Base-by-base conservation (phyloP, 1,284 basidiomycete species). In the Ustilago curta region DNA sequence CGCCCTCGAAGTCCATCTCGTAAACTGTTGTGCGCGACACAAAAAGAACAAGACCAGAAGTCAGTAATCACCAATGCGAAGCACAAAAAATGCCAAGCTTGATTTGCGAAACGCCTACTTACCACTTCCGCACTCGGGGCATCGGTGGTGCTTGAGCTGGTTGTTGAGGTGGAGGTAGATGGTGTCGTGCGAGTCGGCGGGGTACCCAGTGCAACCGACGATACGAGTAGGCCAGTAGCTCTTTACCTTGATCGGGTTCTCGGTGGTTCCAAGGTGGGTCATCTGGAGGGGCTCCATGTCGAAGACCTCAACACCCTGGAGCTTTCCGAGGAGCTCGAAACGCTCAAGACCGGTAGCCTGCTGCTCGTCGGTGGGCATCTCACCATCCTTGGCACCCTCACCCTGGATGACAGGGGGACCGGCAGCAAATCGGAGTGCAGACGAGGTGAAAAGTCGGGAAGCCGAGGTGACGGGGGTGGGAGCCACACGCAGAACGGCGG, bases 291-390 rank as follows among this genome's bases (percentile, higher is more conserved):
- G 93, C 76, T 90, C 89, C 85, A 91, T 89, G 87, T 97, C 95
- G 88, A 98, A 99, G 60, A 95, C 91, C 49, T 94, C 91, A 56
- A 94, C 87, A 63, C 95, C 95, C 87, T 95, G 90, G 83, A 95
- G 88, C 78, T 93, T 91, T 83, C 93, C 93, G 67, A 97, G 87
- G 55, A 97, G 88, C 87, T 99, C 93, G 85, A 95, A 91, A 86
- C 96, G 93, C 87, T 97, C 95, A 69, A 97, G 89, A 91, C 96
- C 95, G 77, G 96, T 99, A 31, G 95, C 90, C 87, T 99, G 96
- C 80, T 93, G 89, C 83, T 92, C 89, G 87, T 94, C 92, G 70
- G 91, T 92, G 65, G 94, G 91, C 70, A 94, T 89, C 71, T 91
- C 88, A 76, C 93, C 94, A 14, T 90, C 62, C 86, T 93, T 91